phyloP scores from a whole-genome alignment of 2,329 filamentous ascomycete species.

The Apiospora koreana region DNA sequence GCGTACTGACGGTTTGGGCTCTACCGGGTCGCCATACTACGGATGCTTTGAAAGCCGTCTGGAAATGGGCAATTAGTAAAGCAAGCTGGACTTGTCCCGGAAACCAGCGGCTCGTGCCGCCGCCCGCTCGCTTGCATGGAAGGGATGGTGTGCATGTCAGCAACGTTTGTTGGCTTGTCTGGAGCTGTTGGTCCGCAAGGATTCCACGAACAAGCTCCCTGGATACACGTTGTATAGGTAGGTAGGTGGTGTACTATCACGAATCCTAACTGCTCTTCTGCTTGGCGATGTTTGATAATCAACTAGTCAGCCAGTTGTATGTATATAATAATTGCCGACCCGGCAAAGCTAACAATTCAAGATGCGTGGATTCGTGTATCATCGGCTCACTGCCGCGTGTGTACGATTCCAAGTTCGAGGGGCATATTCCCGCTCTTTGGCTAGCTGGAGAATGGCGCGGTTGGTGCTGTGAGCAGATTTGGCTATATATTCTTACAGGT shows the following conservation, averaged over 20 bases:
- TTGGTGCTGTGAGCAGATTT: neutral
- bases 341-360: neutral
- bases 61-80: neutral
- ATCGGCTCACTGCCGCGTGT: neutral
- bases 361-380: neutral
- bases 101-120: neutral
- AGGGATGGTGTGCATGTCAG: neutral
- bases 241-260: neutral
- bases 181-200: neutral
- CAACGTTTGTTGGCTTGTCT: neutral
- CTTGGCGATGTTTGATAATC: neutral
- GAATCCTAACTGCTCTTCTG: neutral
- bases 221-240: neutral
- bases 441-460: neutral
- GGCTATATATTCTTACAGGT: neutral
- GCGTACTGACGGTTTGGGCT: neutral
- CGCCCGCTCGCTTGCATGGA: neutral
- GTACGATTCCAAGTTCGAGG: neutral
- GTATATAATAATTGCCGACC: neutral
- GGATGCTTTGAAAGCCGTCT: neutral
- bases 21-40: neutral
- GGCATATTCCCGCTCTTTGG: neutral
- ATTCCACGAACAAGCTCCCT: neutral
- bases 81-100: neutral
- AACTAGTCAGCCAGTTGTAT: too few relatives aligned